A percentile compares a stretch with the other conserved stretches of the same genome.
These are phyloP conservation scores for Fusarium tjaetaba DNA, from an alignment of 2,329 filamentous ascomycete genomes.

Conservation along the genomic window DNA sequence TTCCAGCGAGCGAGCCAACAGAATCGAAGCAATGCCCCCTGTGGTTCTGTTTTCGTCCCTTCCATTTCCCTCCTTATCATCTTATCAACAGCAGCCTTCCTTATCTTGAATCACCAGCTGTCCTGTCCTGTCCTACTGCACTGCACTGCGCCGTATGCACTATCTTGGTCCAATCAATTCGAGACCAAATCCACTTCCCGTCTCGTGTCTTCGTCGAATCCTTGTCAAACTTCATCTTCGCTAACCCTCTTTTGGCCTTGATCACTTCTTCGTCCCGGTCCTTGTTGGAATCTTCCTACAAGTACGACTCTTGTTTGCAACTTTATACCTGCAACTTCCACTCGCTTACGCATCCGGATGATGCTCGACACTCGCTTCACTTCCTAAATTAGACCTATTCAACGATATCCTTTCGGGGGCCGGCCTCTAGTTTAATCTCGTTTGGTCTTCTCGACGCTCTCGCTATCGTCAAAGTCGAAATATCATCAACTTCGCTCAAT, in stretches of 20 bases:
- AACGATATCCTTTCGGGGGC: slow-evolving; percentile 1
- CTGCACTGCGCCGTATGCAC: slow-evolving; percentile 10
- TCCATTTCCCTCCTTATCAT: not conserved
- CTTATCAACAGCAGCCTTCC: slow-evolving; percentile 12
- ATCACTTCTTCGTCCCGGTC: slow-evolving; percentile 1
- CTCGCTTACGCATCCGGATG: slow-evolving; percentile 28
- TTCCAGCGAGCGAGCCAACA: slow-evolving; percentile 2
- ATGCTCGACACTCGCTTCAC: slow-evolving; percentile 40
- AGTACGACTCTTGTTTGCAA: slow-evolving; percentile 14
- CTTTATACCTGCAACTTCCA: slow-evolving; percentile 19
- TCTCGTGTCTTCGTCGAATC: slow-evolving; percentile 35
- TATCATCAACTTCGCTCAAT: slow-evolving; percentile 13
- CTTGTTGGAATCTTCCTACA: slow-evolving; percentile 10
- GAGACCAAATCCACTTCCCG: slow-evolving; percentile 22
- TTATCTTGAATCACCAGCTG: slow-evolving; percentile 22
- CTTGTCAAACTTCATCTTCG: slow-evolving; percentile 19
- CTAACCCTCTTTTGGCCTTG: slow-evolving; percentile 32
- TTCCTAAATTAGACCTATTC: not conserved
- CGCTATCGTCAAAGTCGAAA: slow-evolving; percentile 5
- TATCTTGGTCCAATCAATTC: slow-evolving; percentile 33
- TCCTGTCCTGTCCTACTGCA: not conserved
- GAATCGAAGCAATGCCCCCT: not conserved
- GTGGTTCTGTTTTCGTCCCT: slow-evolving; percentile 1
- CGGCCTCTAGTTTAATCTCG: slow-evolving; percentile 6
- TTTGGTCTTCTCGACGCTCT: not conserved